Base-by-base conservation (phyloP, 2,329 filamentous ascomycete genomes). In the Hypoxylon sp. region DNA sequence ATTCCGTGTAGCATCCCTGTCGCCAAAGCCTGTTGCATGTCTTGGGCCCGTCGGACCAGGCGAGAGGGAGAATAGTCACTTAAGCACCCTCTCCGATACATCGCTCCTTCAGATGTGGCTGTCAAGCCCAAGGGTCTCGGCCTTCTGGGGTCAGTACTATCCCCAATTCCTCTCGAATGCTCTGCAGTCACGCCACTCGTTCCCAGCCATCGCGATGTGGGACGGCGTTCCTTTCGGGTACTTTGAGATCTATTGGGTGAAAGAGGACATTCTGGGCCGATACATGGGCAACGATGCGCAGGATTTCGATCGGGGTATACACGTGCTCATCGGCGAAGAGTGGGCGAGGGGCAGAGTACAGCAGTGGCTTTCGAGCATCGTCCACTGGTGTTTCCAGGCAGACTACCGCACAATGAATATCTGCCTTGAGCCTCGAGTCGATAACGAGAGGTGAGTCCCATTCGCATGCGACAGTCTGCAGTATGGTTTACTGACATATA, bases 181-280 rank as follows among this genome's bases (percentile, higher is more conserved):
- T 0, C 80, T 98, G 9, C 84, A 84, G 11, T 89, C 85, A 19
- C 84, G 85, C 16, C 91, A 97, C 78, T 93, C 90, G 7, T 97
- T 98, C 78, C 96, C 96, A 0, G 93, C 90, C 0, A 95, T 98
- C 65, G 96, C 92, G 0, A 90, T 94, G 76, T 99, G 95, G 92
- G 93, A 98, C 72, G 94, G 93, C 9, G 91, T 95, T 65, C 95
- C 95, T 0, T 99, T 98, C 80, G 96, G 94, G 0, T 99, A 96
- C 77, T 97, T 99, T 76, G 96, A 99, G 81, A 86, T 99, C 32
- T 99, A 99, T 81, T 99, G 96, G 95, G 93, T 96, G 2, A 97
- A 97, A 74, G 96, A 99, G 76, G 96, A 98, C 74, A 81, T 84
- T 0, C 78, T 99, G 0, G 93, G 92, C 0, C 86, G 84, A 50